A percentile compares a stretch with the other conserved stretches of the same genome.
Evolutionary conservation across 495 filamentous ascomycete genomes (phyloP).

Genomic region (Penicillium soppii): DNA sequence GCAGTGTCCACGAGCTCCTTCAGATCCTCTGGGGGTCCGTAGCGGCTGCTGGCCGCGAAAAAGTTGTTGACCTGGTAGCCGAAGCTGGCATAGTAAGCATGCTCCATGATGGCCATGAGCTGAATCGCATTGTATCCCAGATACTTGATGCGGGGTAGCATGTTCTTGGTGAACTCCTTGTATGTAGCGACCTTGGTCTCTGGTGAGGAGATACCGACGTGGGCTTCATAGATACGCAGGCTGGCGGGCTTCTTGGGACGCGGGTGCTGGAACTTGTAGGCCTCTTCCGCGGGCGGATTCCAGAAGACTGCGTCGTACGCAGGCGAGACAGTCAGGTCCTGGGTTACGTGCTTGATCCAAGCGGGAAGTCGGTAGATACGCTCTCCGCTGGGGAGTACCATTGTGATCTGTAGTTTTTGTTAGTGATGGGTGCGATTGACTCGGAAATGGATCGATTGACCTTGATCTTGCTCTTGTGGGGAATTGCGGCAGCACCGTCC

Average conservation of each 20-base stretch:
- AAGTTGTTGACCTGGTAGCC: conserved; percentile 99
- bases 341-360: conserved; percentile 96
- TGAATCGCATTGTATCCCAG: conserved; percentile 98
- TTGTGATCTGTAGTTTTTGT: conserved; percentile 62
- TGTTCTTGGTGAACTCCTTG: conserved; percentile 92
- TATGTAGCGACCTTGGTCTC: conserved; percentile 87
- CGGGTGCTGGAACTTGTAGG: conserved; percentile 78
- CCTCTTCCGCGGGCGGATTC: conserved; percentile 78
- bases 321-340: conserved; percentile 84
- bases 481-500: conserved; percentile 74
- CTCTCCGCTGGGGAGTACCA: conserved; percentile 75
- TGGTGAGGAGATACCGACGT: conserved; percentile 94
- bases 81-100: conserved; percentile 98
- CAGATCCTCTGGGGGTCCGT: conserved; percentile 89
- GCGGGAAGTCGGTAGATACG: conserved; percentile 86
- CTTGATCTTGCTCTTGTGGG: conserved; percentile 94
- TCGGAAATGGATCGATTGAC: conserved; percentile 35
- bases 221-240: conserved; percentile 92
- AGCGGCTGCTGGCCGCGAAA: conserved; percentile 95
- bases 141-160: conserved; percentile 85
- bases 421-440: neutral
- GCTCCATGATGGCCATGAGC: conserved; percentile 98
- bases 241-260: conserved; percentile 83
- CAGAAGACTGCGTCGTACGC: conserved; percentile 95
- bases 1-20: conserved; percentile 97